These are phyloP conservation scores for Russula abietina DNA, from an alignment of 768 basidiomycete species.

Conservation along the genomic window DNA sequence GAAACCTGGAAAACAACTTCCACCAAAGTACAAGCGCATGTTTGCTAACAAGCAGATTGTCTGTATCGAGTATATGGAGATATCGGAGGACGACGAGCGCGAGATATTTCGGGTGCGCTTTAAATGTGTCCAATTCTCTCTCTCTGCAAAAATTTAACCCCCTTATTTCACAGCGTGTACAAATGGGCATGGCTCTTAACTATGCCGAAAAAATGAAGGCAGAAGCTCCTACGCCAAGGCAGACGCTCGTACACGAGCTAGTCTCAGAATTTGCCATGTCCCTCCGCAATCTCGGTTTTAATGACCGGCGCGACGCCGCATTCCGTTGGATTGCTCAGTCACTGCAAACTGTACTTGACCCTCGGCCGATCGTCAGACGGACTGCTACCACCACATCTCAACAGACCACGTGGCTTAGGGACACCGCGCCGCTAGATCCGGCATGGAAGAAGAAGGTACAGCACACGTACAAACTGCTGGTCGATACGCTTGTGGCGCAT, in stretches of 20 bases:
- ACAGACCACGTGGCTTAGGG: slow-evolving; percentile 48
- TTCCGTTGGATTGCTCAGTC: slow-evolving; percentile 55
- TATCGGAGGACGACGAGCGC: slow-evolving; percentile 29
- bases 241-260: slow-evolving; percentile 22
- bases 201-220: slow-evolving; percentile 30
- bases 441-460: slow-evolving; percentile 16
- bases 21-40: slow-evolving; percentile 31
- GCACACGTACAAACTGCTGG: slow-evolving; percentile 15
- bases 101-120: slow-evolving; percentile 32
- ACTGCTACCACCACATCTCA: slow-evolving; percentile 33
- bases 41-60: slow-evolving; percentile 45
- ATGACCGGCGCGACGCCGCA: slow-evolving; percentile 46
- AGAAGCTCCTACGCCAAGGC: slow-evolving; percentile 26
- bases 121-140: neutral
- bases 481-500: slow-evolving; percentile 13
- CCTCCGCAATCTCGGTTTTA: slow-evolving; percentile 42
- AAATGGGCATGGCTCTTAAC: slow-evolving; percentile 29
- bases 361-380: slow-evolving; percentile 30
- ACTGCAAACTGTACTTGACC: slow-evolving; percentile 44
- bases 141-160: neutral
- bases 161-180: slow-evolving; percentile 27
- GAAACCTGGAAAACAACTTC: slow-evolving; percentile 31
- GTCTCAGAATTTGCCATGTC: slow-evolving; percentile 21
- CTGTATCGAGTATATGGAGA: slow-evolving; percentile 43
- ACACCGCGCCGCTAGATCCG: slow-evolving; percentile 7